Conservation (phyloP, 2,329 filamentous ascomycete genomes). For the Pseudogymnoascus sp. region DNA sequence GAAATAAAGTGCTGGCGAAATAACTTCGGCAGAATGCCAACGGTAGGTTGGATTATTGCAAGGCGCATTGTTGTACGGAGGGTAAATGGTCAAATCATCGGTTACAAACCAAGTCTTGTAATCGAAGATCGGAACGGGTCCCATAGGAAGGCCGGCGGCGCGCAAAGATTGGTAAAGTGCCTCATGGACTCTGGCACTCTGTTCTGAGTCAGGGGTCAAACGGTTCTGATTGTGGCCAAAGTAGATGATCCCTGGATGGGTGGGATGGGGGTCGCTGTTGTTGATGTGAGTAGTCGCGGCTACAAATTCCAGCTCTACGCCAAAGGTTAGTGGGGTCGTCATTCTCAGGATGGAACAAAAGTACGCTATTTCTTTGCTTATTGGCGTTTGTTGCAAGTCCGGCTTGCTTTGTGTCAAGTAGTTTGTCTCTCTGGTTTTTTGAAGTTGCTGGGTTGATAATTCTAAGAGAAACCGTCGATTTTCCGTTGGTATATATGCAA, state of each 20-base stretch:
- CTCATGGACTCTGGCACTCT: neutral
- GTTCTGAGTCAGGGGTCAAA: neutral
- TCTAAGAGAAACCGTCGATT: neutral
- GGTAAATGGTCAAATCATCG: neutral
- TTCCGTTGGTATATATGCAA: neutral
- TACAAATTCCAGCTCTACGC: slow-evolving; percentile 22
- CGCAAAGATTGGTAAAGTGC: neutral
- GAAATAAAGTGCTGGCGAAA: slow-evolving; percentile 17
- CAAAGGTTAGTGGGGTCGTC: slow-evolving; percentile 17
- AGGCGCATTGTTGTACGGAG: neutral
- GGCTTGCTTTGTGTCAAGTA: neutral
- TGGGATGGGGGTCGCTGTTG: neutral
- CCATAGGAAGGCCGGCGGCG: neutral
- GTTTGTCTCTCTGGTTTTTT: neutral
- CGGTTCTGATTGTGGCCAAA: neutral
- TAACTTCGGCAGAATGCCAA: slow-evolving; percentile 18
- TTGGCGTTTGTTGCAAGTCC: neutral
- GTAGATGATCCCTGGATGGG: neutral
- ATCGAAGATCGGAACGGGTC: neutral
- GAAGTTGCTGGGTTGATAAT: neutral
- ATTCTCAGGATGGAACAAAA: neutral
- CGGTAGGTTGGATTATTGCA: neutral
- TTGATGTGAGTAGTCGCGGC: neutral
- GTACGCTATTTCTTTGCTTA: neutral
- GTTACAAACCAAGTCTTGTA: slow-evolving; percentile 2